Conservation (phyloP, 306 rosid species). For the Mimosa pudica region DNA sequence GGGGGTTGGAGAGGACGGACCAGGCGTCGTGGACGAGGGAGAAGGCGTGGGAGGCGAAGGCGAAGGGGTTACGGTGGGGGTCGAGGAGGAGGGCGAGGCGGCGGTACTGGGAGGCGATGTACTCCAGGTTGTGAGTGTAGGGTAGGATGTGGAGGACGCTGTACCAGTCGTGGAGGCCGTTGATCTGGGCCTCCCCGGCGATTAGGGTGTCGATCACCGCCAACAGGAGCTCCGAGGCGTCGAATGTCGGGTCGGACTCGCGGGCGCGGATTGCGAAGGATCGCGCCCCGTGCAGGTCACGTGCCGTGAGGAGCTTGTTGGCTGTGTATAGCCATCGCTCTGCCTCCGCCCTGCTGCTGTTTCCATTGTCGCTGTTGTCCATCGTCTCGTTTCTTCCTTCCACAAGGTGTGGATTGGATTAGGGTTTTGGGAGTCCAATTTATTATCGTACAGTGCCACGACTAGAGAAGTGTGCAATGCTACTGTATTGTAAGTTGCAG, state of each 20-base stretch:
- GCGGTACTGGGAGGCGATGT: slow-evolving; percentile 72
- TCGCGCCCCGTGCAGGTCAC: slow-evolving; percentile 76
- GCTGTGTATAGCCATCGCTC: slow-evolving; percentile 86
- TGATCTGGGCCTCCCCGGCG: slow-evolving; percentile 68
- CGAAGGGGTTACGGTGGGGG: slow-evolving; percentile 60
- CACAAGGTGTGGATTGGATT: too few relatives aligned
- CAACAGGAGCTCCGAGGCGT: slow-evolving; percentile 63
- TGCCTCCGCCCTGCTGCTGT: slow-evolving; percentile 59
- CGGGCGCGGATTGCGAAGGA: slow-evolving; percentile 86
- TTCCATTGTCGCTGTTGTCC: slow-evolving; percentile 43
- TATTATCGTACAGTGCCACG: too few relatives aligned
- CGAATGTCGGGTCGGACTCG: slow-evolving; percentile 76
- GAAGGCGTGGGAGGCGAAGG: slow-evolving; percentile 69
- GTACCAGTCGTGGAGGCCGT: slow-evolving; percentile 63
- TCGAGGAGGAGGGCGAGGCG: slow-evolving; percentile 72
- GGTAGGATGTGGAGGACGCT: slow-evolving; percentile 63
- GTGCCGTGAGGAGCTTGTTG: slow-evolving; percentile 69
- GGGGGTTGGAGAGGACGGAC: slow-evolving; percentile 66
- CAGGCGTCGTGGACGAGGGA: slow-evolving; percentile 78
- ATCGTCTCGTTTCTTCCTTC: neutral
- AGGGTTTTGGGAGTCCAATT: too few relatives aligned
- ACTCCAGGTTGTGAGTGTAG: slow-evolving; percentile 65
- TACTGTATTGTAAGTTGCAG: too few relatives aligned
- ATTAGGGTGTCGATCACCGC: slow-evolving; percentile 79
- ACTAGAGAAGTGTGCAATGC: too few relatives aligned